Conservation (phyloP, 306 rosid genomes). For the Dryas drummondii region DNA sequence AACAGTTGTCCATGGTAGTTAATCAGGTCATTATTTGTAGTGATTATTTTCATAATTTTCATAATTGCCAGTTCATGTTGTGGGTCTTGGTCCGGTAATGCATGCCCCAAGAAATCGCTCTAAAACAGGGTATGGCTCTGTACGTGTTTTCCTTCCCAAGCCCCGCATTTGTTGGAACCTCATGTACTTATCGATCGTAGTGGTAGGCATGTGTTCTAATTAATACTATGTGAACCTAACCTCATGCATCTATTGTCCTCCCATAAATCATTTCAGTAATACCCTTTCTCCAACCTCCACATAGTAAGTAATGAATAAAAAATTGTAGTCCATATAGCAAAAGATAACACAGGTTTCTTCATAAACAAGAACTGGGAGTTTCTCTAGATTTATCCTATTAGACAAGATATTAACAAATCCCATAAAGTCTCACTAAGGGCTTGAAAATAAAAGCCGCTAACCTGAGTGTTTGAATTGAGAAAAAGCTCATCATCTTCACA, state of each 20-base stretch:
- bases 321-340: background rate
- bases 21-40: background rate
- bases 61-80: too few relatives aligned
- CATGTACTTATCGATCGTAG: background rate
- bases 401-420: conserved; percentile 6
- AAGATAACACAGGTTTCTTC: background rate
- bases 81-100: too few relatives aligned
- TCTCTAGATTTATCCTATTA: conserved; percentile 3
- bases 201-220: background rate
- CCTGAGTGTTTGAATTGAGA: conserved; percentile 74
- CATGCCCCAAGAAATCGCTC: too few relatives aligned
- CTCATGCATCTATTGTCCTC: background rate
- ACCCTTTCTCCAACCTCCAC: background rate
- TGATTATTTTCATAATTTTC: too few relatives aligned
- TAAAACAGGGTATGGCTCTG: too few relatives aligned
- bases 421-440: conserved; percentile 18
- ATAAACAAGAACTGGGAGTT: background rate
- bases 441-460: conserved; percentile 27
- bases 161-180: background rate
- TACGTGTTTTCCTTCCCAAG: too few relatives aligned
- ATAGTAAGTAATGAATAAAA: background rate
- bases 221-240: background rate
- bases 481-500: conserved; percentile 95
- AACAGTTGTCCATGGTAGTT: background rate
- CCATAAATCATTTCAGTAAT: background rate